These are phyloP conservation scores for Gryganskiella cystojenkinii DNA, from an alignment of 192 early-diverging fungal species.

Conservation along the genomic window DNA sequence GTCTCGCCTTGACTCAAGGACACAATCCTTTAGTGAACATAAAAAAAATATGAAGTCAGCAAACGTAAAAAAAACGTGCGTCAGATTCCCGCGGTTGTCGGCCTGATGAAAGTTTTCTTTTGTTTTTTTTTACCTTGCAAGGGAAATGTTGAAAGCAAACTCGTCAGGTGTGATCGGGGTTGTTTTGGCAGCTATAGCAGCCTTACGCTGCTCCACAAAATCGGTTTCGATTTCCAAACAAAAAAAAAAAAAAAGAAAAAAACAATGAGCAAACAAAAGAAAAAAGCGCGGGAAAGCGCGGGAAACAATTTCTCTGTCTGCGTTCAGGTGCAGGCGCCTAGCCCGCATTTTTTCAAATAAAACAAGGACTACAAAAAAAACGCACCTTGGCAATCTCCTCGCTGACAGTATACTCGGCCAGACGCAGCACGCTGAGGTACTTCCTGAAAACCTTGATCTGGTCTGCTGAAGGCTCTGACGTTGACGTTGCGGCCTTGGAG, in stretches of 20 bases:
- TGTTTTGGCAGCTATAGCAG: slow-evolving; percentile 31
- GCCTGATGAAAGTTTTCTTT: neutral
- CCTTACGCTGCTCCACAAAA: slow-evolving; percentile 50
- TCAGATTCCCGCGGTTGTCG: no score
- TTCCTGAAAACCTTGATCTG: slow-evolving; percentile 62
- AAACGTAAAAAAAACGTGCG: neutral
- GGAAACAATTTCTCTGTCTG: neutral
- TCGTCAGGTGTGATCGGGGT: slow-evolving; percentile 36
- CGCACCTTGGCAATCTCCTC: slow-evolving; percentile 68
- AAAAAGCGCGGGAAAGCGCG: slow-evolving; percentile 42
- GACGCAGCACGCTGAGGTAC: slow-evolving; percentile 64
- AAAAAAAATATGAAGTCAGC: neutral
- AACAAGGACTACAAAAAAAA: neutral
- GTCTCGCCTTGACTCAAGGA: slow-evolving; percentile 33
- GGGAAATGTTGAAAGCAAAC: slow-evolving; percentile 39
- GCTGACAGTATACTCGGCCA: slow-evolving; percentile 67
- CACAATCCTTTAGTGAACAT: slow-evolving; percentile 21
- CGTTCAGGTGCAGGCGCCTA: neutral
- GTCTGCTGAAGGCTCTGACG: slow-evolving; percentile 57
- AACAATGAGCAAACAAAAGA: neutral
- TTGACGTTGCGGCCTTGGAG: slow-evolving; percentile 7
- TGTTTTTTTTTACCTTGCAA: slow-evolving; percentile 37
- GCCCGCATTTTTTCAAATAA: slow-evolving; percentile 7
- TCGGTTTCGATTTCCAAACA: slow-evolving; percentile 51
- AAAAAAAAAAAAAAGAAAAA: neutral